phyloP scores from a whole-genome alignment of 75 land plant species.

The Cryptomeria japonica region DNA sequence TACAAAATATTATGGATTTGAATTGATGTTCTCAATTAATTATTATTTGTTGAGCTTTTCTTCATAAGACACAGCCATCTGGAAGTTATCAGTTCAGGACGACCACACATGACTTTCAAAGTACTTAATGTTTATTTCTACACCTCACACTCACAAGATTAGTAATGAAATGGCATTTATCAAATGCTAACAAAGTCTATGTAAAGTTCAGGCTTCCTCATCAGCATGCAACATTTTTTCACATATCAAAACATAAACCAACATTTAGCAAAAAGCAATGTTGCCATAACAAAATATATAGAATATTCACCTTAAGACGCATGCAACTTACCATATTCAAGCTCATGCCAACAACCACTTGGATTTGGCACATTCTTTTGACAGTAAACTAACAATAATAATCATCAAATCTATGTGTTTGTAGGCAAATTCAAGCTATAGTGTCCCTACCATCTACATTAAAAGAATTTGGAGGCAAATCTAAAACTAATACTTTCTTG shows the following conservation, averaged over 20 bases:
- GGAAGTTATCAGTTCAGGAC: neutral
- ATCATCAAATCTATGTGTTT: neutral
- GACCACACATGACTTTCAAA: neutral
- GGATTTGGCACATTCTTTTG: neutral
- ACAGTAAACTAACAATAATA: neutral
- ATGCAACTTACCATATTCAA: neutral
- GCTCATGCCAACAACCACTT: neutral
- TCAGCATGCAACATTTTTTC: neutral
- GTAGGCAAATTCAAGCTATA: neutral
- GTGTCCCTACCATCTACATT: neutral
- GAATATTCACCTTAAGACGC: neutral
- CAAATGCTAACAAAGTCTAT: neutral
- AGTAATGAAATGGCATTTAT: neutral
- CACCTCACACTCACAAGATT: neutral
- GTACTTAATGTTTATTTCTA: neutral
- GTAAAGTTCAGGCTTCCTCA: neutral
- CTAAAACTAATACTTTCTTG: neutral
- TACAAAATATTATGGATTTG: neutral
- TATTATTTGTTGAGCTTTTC: neutral
- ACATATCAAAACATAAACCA: neutral
- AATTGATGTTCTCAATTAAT: neutral
- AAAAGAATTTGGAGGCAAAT: neutral
- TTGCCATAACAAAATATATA: neutral
- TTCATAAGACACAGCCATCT: neutral
- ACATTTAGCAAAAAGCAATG: neutral